phyloP scores from a whole-genome alignment of 1,284 basidiomycete genomes.

The Wallemia mellicola region DNA sequence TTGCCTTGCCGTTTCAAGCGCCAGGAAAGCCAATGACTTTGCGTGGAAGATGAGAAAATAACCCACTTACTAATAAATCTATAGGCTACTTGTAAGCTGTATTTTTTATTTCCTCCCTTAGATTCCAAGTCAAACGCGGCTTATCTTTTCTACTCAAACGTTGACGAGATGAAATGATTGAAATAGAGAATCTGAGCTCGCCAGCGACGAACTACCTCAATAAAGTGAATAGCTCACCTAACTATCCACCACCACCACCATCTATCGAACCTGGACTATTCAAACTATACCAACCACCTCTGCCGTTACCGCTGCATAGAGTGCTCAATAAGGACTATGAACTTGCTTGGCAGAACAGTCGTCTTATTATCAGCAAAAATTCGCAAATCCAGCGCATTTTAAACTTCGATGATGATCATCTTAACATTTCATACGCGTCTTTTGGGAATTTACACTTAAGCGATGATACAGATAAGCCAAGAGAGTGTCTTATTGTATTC shows the following conservation, averaged over 20 bases:
- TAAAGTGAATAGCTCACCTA: neutral
- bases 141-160: no score
- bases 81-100: neutral
- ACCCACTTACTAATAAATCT: neutral
- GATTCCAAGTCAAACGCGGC: no score
- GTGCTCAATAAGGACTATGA: neutral
- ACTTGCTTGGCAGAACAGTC: neutral
- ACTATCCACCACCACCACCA: neutral
- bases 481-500: neutral
- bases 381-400: neutral
- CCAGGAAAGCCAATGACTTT: neutral
- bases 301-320: neutral
- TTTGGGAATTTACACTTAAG: neutral
- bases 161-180: neutral
- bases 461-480: neutral
- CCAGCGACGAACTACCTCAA: neutral
- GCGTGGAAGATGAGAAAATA: neutral
- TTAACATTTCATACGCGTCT: constrained; percentile 1
- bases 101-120: no score
- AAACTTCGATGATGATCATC: neutral
- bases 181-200: neutral
- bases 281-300: neutral
- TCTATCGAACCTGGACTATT: neutral
- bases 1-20: neutral
- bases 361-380: neutral